Evolutionary conservation across 2,329 filamentous ascomycete genomes (phyloP).

Genomic region (Penicillium sp.): DNA sequence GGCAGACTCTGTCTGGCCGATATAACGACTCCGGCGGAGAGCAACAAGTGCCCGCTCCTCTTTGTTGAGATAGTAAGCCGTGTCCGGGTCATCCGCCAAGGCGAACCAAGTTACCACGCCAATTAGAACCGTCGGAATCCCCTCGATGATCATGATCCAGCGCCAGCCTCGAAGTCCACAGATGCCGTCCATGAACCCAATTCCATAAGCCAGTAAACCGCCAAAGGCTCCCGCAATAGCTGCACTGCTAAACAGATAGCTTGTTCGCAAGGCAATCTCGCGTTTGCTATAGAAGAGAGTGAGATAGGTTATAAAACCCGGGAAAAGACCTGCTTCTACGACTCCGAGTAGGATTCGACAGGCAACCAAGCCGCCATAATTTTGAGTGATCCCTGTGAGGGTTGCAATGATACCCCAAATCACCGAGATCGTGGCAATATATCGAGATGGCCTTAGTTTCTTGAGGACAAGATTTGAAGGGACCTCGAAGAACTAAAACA

Average conservation of each 20-base stretch:
- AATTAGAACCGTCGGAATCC: slow-evolving; percentile 55
- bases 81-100: slow-evolving; percentile 65
- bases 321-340: slow-evolving; percentile 69
- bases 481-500: slow-evolving; percentile 53
- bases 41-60: slow-evolving; percentile 60
- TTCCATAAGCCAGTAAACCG: slow-evolving; percentile 69
- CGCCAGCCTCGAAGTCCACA: slow-evolving; percentile 66
- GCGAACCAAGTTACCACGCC: slow-evolving; percentile 56
- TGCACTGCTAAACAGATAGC: slow-evolving; percentile 64
- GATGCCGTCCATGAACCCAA: slow-evolving; percentile 69
- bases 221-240: slow-evolving; percentile 70
- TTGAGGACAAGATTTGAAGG: slow-evolving; percentile 65
- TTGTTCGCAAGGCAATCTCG: slow-evolving; percentile 69
- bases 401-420: slow-evolving; percentile 51
- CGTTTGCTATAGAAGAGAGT: slow-evolving; percentile 74
- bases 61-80: slow-evolving; percentile 57
- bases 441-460: slow-evolving; percentile 59
- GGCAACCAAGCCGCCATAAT: slow-evolving; percentile 63
- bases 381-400: slow-evolving; percentile 62
- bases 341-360: slow-evolving; percentile 66
- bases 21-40: slow-evolving; percentile 49
- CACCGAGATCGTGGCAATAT: slow-evolving; percentile 57
- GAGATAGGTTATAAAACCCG: slow-evolving; percentile 65
- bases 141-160: slow-evolving; percentile 64
- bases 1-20: slow-evolving; percentile 48